These are phyloP conservation scores for Claviceps maximensis DNA, from an alignment of 2,329 filamentous ascomycete species.

Conservation along the genomic window DNA sequence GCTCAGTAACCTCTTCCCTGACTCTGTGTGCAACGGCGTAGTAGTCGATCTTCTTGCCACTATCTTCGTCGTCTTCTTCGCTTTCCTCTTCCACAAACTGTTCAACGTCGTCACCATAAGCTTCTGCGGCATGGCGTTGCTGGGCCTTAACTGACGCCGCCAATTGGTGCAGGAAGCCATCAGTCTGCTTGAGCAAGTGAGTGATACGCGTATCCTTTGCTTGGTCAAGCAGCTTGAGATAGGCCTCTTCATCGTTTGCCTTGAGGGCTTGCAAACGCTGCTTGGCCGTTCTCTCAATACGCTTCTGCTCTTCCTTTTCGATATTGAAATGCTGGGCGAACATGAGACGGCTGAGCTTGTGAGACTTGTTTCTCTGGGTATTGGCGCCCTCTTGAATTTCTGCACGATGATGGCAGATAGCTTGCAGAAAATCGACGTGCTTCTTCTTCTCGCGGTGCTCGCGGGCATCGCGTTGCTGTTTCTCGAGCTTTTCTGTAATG, in stretches of 20 bases:
- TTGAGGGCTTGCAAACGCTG: constrained; percentile 98
- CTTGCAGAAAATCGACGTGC: constrained; percentile 80
- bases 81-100: constrained; percentile 47
- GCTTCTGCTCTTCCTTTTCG: constrained; percentile 98
- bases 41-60: constrained; percentile 83
- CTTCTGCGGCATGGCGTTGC: constrained; percentile 69
- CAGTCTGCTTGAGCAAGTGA: constrained; percentile 89
- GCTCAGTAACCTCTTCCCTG: constrained; percentile 77
- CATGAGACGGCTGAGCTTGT: constrained; percentile 86
- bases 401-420: constrained; percentile 68
- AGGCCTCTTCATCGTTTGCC: constrained; percentile 98
- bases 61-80: constrained; percentile 57
- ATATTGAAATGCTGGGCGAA: constrained; percentile 83
- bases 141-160: constrained; percentile 89
- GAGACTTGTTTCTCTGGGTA: constrained; percentile 58
- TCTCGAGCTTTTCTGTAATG: constrained; percentile 97
- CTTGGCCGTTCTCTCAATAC: constrained; percentile 93
- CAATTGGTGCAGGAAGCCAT: constrained; percentile 92
- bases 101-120: constrained; percentile 54
- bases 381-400: constrained; percentile 60
- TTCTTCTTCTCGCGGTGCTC: constrained; percentile 97
- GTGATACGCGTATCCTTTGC: constrained; percentile 99
- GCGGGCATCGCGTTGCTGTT: constrained; percentile 91
- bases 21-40: constrained; percentile 95
- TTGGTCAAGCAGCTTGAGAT: constrained; percentile 92